Evolutionary conservation across 176 grass and related monocot species (phyloP).

Genomic region (Elymus sibiricus): DNA sequence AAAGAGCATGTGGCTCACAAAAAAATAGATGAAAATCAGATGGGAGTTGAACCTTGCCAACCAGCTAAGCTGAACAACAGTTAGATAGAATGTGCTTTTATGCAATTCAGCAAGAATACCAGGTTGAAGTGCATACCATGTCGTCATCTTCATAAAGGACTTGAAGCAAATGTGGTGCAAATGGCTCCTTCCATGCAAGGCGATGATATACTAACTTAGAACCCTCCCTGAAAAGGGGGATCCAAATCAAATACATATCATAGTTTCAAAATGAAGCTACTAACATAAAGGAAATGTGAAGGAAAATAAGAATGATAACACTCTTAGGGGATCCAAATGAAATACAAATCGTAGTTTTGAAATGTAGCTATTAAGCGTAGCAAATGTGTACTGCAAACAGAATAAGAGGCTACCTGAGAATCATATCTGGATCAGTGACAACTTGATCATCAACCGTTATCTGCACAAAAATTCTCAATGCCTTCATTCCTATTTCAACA

Average conservation of each 20-base stretch:
- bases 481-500: not conserved
- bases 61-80: not conserved
- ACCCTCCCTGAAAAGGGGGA: conserved; percentile 53
- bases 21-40: not conserved
- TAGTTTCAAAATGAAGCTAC: not conserved
- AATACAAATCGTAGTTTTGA: no score
- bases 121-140: conserved; percentile 51
- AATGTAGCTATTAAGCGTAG: no score
- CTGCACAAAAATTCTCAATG: conserved; percentile 43
- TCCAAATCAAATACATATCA: not conserved
- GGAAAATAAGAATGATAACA: not conserved
- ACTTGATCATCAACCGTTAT: conserved; percentile 65
- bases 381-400: not conserved
- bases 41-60: not conserved
- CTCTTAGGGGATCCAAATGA: no score
- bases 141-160: conserved; percentile 95
- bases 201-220: conserved; percentile 75
- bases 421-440: conserved; percentile 46
- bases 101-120: not conserved
- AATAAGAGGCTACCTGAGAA: conserved; percentile 42
- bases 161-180: conserved; percentile 57
- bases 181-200: conserved; percentile 77
- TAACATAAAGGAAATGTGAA: conserved; percentile 1
- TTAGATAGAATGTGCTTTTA: not conserved
- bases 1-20: not conserved